phyloP scores from a whole-genome alignment of 306 rosid species.

The Corylus heterophylla region DNA sequence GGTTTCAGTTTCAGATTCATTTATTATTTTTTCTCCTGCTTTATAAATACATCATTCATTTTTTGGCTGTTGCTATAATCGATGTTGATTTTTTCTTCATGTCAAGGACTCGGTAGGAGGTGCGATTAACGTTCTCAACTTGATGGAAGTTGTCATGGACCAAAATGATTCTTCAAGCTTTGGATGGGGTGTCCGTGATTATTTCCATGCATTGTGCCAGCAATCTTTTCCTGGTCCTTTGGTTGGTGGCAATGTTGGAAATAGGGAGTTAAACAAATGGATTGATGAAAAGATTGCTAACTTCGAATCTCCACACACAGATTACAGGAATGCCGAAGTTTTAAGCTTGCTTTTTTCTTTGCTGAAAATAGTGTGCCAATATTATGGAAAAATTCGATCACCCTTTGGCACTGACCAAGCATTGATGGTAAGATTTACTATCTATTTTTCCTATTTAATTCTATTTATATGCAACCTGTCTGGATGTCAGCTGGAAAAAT shows the following conservation, averaged over 20 bases:
- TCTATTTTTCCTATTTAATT: constrained; percentile 14
- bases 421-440: constrained; percentile 53
- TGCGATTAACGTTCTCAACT: constrained; percentile 67
- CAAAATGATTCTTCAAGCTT: constrained; percentile 38
- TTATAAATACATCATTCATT: neutral
- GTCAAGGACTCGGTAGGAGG: constrained; percentile 68
- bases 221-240: constrained; percentile 94
- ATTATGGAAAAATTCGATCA: constrained; percentile 93
- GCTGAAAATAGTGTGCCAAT: constrained; percentile 85
- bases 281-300: constrained; percentile 79
- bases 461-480: neutral
- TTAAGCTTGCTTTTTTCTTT: constrained; percentile 81
- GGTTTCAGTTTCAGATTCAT: constrained; percentile 24
- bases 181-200: constrained; percentile 48
- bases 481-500: neutral
- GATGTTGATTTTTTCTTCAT: neutral
- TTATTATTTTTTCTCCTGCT: constrained; percentile 7
- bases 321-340: constrained; percentile 61
- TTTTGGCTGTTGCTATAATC: neutral
- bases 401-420: constrained; percentile 77
- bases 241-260: constrained; percentile 89
- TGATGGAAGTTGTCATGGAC: constrained; percentile 66
- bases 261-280: constrained; percentile 85
- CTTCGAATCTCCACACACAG: constrained; percentile 55
- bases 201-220: constrained; percentile 72